Evolutionary conservation across 768 basidiomycete species (phyloP).

Genomic region (Hemileccinum rubropunctum): DNA sequence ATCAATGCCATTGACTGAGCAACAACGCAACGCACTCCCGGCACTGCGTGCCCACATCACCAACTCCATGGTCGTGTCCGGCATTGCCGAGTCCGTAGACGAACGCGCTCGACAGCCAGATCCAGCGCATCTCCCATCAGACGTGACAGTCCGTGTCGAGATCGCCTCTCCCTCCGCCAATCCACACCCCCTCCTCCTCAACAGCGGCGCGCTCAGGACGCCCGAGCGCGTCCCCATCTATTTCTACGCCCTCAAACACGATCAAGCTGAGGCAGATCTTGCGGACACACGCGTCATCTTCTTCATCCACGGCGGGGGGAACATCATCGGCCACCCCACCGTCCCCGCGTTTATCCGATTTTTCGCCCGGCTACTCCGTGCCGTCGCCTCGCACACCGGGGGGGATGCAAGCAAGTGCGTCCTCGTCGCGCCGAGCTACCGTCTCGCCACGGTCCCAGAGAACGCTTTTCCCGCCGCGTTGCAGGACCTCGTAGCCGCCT

Average conservation of each 20-base stretch:
- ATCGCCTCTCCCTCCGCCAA: constrained; percentile 14
- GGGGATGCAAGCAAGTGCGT: constrained; percentile 2
- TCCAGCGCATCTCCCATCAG: constrained; percentile 3
- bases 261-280: background rate
- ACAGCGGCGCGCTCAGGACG: background rate
- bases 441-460: constrained; percentile 23
- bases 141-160: constrained; percentile 13
- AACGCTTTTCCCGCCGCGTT: constrained; percentile 23
- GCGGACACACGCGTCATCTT: constrained; percentile 18
- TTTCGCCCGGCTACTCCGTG: constrained; percentile 10
- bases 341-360: background rate
- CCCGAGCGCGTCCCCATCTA: constrained; percentile 22
- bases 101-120: constrained; percentile 8
- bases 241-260: constrained; percentile 12
- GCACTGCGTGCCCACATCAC: background rate
- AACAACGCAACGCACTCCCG: constrained; percentile 11
- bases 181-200: background rate
- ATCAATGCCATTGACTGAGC: constrained; percentile 13
- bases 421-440: constrained; percentile 22
- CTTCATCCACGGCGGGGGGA: constrained; percentile 24
- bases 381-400: background rate
- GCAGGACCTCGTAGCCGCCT: constrained; percentile 24
- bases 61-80: fast-evolving
- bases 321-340: constrained; percentile 18
- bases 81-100: constrained; percentile 11